Percentiles rank a stretch among this genome's conserved stretches.
These are phyloP conservation scores for Oenanthe sinensis DNA, from an alignment of 129 eudicot species.

Conservation along the genomic window DNA sequence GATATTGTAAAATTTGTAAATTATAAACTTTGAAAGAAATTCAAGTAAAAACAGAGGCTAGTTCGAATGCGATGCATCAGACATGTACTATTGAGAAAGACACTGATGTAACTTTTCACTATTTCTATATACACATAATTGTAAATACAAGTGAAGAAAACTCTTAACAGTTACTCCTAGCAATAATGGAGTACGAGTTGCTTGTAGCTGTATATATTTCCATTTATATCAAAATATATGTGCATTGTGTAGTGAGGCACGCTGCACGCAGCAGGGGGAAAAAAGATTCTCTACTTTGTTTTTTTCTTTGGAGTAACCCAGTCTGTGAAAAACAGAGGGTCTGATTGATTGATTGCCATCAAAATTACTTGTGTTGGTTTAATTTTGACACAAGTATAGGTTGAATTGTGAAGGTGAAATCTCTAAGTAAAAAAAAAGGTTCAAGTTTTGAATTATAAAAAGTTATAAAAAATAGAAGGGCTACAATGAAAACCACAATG, in stretches of 20 bases:
- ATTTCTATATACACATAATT: background rate
- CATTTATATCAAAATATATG: background rate
- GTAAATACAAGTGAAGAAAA: background rate
- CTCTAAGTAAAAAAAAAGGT: background rate
- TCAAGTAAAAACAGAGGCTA: too few species aligned
- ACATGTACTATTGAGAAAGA: background rate
- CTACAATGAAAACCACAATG: background rate
- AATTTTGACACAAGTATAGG: background rate
- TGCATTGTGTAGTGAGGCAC: background rate
- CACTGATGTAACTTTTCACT: background rate
- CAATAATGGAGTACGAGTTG: background rate
- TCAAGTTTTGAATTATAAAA: background rate
- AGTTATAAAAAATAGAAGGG: background rate
- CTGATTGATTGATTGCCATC: background rate
- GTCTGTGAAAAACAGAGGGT: background rate
- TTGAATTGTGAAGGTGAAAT: background rate
- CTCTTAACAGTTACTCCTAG: background rate
- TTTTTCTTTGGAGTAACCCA: background rate
- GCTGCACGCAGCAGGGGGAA: too few species aligned
- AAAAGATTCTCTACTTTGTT: background rate
- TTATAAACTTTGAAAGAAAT: too few species aligned
- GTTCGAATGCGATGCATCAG: too few species aligned
- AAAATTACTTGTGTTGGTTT: background rate
- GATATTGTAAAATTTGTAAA: too few species aligned
- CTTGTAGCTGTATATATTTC: background rate